Base-by-base conservation (phyloP, 2,329 filamentous ascomycete genomes). In the Aspergillus cejpii region DNA sequence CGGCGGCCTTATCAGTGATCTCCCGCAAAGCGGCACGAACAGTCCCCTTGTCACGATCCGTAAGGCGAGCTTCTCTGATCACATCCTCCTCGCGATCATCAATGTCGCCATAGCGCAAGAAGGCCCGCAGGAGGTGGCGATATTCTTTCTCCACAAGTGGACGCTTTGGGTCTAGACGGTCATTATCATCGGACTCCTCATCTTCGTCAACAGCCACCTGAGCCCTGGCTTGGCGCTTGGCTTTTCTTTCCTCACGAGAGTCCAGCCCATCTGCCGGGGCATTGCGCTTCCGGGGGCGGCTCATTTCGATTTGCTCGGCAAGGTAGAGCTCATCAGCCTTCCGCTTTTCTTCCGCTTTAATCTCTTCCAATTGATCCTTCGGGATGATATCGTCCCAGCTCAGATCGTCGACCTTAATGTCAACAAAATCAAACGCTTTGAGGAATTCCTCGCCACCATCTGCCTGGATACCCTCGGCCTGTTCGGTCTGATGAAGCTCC, bases 351-450 rank as follows among this genome's bases (percentile, higher is more conserved):
- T 94, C 87, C 0, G 82, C 83, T 65, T 94, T 95, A 68, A 97
- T 85, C 48, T 83, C 83, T 12, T 90, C 90, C 14, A 98, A 78
- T 59, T 95, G 83, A 6, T 95, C 89, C 48, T 90, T 89, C 0
- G 92, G 94, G 56, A 98, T 97, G 58, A 98, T 98, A 54, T 97
- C 86, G 59, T 98, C 92, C 92, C 92, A 98, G 55, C 94, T 89
- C 20, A 97, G 81, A 53, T 97, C 78, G 48, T 74, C 87, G 19
- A 97, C 86, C 69, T 97, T 97, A 67, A 97, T 91, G 66, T 98
- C 92, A 1, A 92, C 96, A 60, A 95, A 94, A 62, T 97, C 89
- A 56, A 87, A 87, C 48, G 81, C 84, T 55, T 79, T 82, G 72
- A 98, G 83, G 67, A 97, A 98, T 50, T 95, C 94, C 63, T 96